Conservation (phyloP, 2,329 filamentous ascomycete genomes). For the Neopestalotiopsis clavispora region DNA sequence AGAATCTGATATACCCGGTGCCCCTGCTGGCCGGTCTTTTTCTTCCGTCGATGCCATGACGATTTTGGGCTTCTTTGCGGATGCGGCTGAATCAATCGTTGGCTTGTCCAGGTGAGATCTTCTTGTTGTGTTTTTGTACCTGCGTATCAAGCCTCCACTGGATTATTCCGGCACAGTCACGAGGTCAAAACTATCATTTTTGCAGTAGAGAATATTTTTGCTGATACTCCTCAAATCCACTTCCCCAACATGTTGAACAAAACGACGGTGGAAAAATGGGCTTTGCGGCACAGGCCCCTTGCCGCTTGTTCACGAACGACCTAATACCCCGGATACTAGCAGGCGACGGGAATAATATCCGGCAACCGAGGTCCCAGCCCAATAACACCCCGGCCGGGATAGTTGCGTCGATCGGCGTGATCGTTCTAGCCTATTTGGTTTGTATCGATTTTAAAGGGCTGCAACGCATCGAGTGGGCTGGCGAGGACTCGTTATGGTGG, state of each 20-base stretch:
- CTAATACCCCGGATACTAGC: neutral
- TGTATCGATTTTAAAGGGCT: no score
- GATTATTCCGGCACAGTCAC: no score
- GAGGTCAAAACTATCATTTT: no score
- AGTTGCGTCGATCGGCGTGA: neutral
- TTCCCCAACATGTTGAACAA: no score
- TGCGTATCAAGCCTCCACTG: no score
- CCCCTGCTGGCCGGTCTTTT: neutral
- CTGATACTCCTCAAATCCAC: no score
- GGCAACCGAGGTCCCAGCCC: neutral
- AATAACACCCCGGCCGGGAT: neutral
- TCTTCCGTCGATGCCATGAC: neutral
- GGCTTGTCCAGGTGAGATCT: neutral
- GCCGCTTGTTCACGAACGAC: neutral
- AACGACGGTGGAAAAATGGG: neutral
- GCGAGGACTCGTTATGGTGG: no score
- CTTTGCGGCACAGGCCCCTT: neutral
- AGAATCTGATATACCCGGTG: neutral
- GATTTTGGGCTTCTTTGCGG: neutral
- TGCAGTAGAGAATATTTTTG: no score
- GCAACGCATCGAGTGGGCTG: no score
- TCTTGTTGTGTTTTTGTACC: neutral
- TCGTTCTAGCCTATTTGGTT: no score
- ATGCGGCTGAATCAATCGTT: neutral
- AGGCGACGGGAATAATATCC: neutral